These are phyloP conservation scores for Colletotrichum sp. DNA, from an alignment of 2,329 filamentous ascomycete genomes.

Conservation along the genomic window DNA sequence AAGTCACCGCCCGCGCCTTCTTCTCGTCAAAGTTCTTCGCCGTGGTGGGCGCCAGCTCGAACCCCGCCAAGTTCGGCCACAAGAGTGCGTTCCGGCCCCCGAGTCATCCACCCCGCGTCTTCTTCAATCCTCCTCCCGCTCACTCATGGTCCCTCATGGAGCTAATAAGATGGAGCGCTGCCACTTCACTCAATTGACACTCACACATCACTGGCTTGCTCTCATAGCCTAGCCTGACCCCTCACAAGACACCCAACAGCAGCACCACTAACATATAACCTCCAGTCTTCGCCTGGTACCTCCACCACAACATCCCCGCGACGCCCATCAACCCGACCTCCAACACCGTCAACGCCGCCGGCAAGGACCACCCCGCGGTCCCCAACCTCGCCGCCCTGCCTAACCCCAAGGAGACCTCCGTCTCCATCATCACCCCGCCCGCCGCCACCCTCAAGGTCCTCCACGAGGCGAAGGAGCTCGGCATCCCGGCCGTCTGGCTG, in stretches of 20 bases:
- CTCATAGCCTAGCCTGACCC: background rate
- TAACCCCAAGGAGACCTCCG: slow-evolving; percentile 71
- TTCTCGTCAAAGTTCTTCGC: slow-evolving; percentile 83
- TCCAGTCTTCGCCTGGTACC: slow-evolving; percentile 89
- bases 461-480: slow-evolving; percentile 75
- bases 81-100: slow-evolving; percentile 64
- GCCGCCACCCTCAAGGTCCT: slow-evolving; percentile 76
- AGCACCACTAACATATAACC: background rate
- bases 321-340: slow-evolving; percentile 83
- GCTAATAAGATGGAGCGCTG: background rate
- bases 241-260: background rate
- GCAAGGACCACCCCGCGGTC: slow-evolving; percentile 65
- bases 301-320: slow-evolving; percentile 74
- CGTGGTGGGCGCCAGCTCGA: slow-evolving; percentile 88
- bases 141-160: background rate
- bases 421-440: slow-evolving; percentile 90
- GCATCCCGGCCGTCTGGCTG: slow-evolving; percentile 81
- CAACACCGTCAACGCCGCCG: slow-evolving; percentile 59
- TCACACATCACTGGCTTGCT: background rate
- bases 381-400: slow-evolving; percentile 69
- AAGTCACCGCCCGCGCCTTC: slow-evolving; percentile 77
- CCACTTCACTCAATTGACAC: background rate
- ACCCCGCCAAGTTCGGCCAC: slow-evolving; percentile 85
- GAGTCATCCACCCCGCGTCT: background rate
- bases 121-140: background rate